These are phyloP conservation scores for Cordyceps cicadae DNA, from an alignment of 2,329 filamentous ascomycete genomes.

Conservation along the genomic window DNA sequence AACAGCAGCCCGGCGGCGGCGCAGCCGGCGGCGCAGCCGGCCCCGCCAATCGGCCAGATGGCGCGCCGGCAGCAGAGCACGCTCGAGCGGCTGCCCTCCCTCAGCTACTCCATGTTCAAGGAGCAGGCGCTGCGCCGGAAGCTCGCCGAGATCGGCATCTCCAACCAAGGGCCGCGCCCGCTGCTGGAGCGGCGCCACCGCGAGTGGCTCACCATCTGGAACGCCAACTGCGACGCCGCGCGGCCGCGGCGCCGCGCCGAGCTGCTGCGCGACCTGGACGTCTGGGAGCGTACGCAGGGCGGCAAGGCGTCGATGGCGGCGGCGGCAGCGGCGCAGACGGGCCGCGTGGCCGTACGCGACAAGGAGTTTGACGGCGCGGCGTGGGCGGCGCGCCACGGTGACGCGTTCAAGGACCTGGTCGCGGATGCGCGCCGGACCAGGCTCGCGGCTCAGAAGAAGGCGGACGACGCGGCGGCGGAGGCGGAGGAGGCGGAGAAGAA, in stretches of 20 bases:
- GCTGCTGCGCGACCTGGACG: constrained; percentile 68
- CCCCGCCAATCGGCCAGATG: constrained; percentile 13
- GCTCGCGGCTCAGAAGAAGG: constrained; percentile 27
- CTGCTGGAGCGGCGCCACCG: constrained; percentile 73
- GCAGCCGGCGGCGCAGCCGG: background rate
- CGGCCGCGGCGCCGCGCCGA: constrained; percentile 62
- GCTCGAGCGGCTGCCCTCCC: constrained; percentile 62
- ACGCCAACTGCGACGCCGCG: constrained; percentile 87
- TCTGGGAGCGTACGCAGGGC: constrained; percentile 81
- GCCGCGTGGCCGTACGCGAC: constrained; percentile 54
- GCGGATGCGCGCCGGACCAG: constrained; percentile 59
- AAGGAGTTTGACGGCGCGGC: constrained; percentile 80
- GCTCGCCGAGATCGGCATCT: constrained; percentile 70
- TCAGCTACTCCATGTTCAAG: constrained; percentile 84
- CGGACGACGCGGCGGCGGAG: constrained; percentile 18
- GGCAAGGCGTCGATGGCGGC: constrained; percentile 46
- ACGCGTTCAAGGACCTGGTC: constrained; percentile 72
- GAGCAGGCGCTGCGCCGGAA: constrained; percentile 73
- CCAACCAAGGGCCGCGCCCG: constrained; percentile 56
- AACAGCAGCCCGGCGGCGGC: background rate
- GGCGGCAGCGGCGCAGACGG: constrained; percentile 29
- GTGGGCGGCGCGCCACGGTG: constrained; percentile 66
- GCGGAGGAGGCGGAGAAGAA: background rate
- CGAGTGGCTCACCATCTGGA: constrained; percentile 94
- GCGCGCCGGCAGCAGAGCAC: constrained; percentile 26